Evolutionary conservation across 1,284 basidiomycete species (phyloP), one percentile per base, ranked within the genome.

Genomic region (Vanrija sp.): DNA sequence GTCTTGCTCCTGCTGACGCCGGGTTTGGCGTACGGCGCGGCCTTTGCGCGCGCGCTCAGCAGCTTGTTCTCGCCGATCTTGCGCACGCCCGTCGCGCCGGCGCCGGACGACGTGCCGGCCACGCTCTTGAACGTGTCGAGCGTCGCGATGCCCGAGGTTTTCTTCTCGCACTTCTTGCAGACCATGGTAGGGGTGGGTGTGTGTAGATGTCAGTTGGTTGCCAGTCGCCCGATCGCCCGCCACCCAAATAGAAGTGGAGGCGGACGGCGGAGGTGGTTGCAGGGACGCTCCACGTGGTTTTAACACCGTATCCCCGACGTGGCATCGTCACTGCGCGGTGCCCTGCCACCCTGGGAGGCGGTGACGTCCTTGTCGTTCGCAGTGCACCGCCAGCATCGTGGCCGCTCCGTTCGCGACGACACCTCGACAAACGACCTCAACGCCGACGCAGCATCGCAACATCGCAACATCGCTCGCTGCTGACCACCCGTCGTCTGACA

Each of bases 81-180:
- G 3, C 77, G 69, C 34, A 34, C 34, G 34, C 34, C 34, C 6
- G 74, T 77, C 40, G 43, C 42, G 6, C 25, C 19, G 6, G 52
- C 51, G 6, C 71, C 71, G 1, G 72, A 71, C 6, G 72, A 69
- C 40, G 40, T 10, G 40, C 40, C 40, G 12, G 40, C 40, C 7
- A 18, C 40, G 1, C 73, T 68, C 57, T 71, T 67, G 53, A 70
- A 75, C 6, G 73, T 69, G 52, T 77, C 74, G 16, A 71, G 61
- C 6, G 72, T 65, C 19, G 72, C 72, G 26, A 74, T 57, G n/a
- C 64, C 66, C 23, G 74, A 71, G 16, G 69, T 65, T 72, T 74
- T 77, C 75, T 77, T 78, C 62, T 78, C 76, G 54, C 76, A 78
- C 61, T 76, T 77, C 57, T 76, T 75, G 68, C 76, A 78, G 16